Percentiles rank a stretch among this genome's conserved stretches.
phyloP scores from a whole-genome alignment of 2,329 filamentous ascomycete species.

The Aspergillus transmontanensis region DNA sequence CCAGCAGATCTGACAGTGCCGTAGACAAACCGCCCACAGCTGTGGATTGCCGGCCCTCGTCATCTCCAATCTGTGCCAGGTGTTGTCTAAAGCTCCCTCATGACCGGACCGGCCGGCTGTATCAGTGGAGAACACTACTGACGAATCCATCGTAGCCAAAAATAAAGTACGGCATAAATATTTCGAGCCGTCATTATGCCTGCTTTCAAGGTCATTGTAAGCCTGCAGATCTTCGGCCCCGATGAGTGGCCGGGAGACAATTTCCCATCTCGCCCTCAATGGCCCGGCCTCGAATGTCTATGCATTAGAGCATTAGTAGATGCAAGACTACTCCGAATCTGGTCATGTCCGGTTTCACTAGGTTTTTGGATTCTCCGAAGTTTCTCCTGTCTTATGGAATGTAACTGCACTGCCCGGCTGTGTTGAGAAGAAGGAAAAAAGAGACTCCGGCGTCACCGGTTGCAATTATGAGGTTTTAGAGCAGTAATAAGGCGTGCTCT shows the following conservation, averaged over 20 bases:
- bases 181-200: neutral
- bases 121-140: no score
- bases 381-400: neutral
- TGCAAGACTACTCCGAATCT: neutral
- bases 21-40: no score
- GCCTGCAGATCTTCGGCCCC: neutral
- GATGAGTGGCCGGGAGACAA: neutral
- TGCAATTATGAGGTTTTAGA: neutral
- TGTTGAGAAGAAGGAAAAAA: neutral
- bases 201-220: neutral
- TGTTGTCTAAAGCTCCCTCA: neutral
- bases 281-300: neutral
- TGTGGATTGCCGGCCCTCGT: no score
- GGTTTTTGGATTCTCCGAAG: neutral
- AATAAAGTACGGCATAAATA: neutral
- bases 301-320: neutral
- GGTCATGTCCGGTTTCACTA: neutral
- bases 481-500: neutral
- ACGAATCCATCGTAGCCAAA: neutral
- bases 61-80: neutral
- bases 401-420: neutral
- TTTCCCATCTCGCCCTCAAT: neutral
- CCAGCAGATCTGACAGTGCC: no score
- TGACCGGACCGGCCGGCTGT: neutral
- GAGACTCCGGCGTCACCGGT: neutral